Percentiles rank a stretch among this genome's conserved stretches.
Evolutionary conservation across 371 early-diverging fungal genomes (phyloP).

Genomic region (Zychaea mexicana): DNA sequence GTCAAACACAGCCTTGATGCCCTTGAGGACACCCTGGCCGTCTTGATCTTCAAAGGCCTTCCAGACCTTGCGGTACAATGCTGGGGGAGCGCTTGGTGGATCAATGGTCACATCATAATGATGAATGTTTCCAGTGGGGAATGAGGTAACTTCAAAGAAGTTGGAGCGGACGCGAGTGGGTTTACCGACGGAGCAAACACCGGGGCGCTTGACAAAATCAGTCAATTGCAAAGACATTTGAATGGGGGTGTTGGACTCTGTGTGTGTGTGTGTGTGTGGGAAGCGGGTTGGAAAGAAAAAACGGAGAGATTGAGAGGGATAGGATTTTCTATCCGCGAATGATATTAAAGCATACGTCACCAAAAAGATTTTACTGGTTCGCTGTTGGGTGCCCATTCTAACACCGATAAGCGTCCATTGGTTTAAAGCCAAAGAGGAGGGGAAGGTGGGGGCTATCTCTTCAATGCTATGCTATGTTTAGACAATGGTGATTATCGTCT

Average conservation of each 20-base stretch:
- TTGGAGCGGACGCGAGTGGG: conserved; percentile 29
- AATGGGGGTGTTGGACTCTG: background rate
- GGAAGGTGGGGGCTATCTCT: too few species aligned
- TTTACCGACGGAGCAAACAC: conserved; percentile 23
- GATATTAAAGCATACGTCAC: too few species aligned
- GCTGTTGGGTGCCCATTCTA: too few species aligned
- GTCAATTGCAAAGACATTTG: conserved; percentile 23
- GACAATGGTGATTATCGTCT: too few species aligned
- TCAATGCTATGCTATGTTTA: too few species aligned
- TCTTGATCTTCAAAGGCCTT: conserved; percentile 37
- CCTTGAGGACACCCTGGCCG: conserved; percentile 29
- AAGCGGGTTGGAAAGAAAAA: background rate
- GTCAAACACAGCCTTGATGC: conserved; percentile 49
- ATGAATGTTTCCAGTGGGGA: conserved; percentile 42
- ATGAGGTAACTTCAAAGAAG: conserved; percentile 49
- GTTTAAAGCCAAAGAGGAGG: too few species aligned
- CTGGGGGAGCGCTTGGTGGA: conserved; percentile 42
- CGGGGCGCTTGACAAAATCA: conserved; percentile 26
- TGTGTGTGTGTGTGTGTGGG: background rate
- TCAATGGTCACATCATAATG: conserved; percentile 40
- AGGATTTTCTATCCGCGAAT: too few species aligned
- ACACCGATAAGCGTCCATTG: too few species aligned
- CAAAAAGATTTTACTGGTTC: too few species aligned
- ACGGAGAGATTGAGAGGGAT: too few species aligned
- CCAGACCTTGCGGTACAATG: conserved; percentile 52